Evolutionary conservation across 148 eudicot species (phyloP).

Genomic region (Rhododendron simsii): DNA sequence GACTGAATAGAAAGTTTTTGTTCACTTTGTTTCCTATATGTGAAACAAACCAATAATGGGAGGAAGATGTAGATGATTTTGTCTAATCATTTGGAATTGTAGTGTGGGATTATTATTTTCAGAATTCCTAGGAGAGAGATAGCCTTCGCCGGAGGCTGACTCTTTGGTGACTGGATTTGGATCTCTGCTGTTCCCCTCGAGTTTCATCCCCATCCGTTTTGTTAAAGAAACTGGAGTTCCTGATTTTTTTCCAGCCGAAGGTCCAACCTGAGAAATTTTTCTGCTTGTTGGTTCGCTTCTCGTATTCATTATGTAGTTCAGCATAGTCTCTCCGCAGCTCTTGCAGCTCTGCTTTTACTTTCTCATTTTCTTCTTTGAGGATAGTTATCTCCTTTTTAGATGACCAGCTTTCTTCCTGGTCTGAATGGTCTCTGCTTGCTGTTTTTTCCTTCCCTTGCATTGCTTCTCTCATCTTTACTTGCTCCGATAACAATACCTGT

Average conservation of each 20-base stretch:
- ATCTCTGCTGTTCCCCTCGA: conserved; percentile 20
- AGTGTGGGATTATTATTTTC: not conserved
- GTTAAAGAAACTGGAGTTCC: conserved; percentile 30
- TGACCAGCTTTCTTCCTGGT: conserved; percentile 29
- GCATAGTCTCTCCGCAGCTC: conserved; percentile 54
- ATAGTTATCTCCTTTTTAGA: conserved; percentile 46
- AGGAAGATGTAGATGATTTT: not conserved
- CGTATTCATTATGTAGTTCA: conserved; percentile 53
- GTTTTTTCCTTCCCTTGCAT: conserved; percentile 43
- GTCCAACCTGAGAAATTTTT: conserved; percentile 43
- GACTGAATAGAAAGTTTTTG: not conserved
- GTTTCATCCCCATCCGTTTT: conserved; percentile 34
- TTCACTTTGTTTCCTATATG: not conserved
- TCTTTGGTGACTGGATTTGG: conserved; percentile 15
- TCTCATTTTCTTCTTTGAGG: conserved; percentile 54
- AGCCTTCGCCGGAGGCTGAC: conserved; percentile 27
- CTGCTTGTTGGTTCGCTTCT: conserved; percentile 34
- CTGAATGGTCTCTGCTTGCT: conserved; percentile 23
- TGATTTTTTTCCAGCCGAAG: conserved; percentile 46
- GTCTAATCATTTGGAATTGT: not conserved
- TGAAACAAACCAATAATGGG: not conserved
- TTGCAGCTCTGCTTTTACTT: conserved; percentile 38
- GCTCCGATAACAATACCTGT: conserved; percentile 73
- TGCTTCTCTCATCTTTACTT: conserved; percentile 53
- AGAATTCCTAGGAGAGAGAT: conserved; percentile 33